A percentile compares a stretch with the other conserved stretches of the same genome.
These are phyloP conservation scores for Rhexocercosporidium sp. DNA, from an alignment of 2,329 filamentous ascomycete genomes.

Conservation along the genomic window DNA sequence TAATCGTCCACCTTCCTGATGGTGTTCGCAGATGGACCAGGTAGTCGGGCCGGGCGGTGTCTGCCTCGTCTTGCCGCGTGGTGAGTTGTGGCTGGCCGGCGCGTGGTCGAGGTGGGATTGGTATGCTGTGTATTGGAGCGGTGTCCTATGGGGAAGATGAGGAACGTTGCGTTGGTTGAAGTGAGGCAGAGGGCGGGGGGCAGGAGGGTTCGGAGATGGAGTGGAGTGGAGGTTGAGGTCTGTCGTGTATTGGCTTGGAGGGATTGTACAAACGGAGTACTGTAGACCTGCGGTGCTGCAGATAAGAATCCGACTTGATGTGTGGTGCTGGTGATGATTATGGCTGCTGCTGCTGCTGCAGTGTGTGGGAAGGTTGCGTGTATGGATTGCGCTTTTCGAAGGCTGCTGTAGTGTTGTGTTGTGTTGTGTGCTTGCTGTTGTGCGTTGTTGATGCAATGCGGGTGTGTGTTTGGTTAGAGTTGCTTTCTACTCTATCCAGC, in stretches of 20 bases:
- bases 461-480: neutral
- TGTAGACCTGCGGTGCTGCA: neutral
- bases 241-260: neutral
- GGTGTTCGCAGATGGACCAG: neutral
- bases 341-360: neutral
- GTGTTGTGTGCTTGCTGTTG: neutral
- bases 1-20: neutral
- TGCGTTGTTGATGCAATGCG: too few relatives aligned
- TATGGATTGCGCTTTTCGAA: neutral
- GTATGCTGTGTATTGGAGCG: neutral
- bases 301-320: neutral
- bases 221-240: neutral
- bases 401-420: neutral
- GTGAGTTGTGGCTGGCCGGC: neutral
- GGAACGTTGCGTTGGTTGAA: neutral
- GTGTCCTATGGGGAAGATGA: neutral
- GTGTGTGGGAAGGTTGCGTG: neutral
- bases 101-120: neutral
- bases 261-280: neutral
- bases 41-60: neutral
- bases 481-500: neutral
- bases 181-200: neutral
- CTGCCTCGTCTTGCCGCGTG: slow-evolving; percentile 3
- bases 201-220: neutral
- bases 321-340: neutral